Percentiles rank a stretch among this genome's conserved stretches.
Conservation (phyloP, 495 filamentous ascomycete genomes). For the Polyplosphaeria fusca region DNA sequence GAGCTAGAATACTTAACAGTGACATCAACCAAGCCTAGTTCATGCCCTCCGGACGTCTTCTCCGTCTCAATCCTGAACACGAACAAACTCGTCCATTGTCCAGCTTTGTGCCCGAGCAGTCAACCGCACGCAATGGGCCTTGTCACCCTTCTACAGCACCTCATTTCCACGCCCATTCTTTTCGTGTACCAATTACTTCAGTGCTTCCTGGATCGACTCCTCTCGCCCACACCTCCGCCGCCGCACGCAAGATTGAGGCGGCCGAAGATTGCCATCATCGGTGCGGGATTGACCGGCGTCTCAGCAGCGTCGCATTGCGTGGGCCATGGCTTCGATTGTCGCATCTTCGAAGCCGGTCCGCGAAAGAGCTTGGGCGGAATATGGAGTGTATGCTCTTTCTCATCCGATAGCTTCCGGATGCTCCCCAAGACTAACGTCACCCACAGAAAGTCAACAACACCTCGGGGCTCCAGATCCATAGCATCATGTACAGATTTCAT, state of each 20-base stretch:
- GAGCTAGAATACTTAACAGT: not conserved
- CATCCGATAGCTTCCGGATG: slow-evolving; percentile 1
- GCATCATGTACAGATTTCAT: slow-evolving; percentile 85
- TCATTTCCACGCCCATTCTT: slow-evolving; percentile 44
- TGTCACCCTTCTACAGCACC: slow-evolving; percentile 1
- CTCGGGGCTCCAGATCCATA: slow-evolving; percentile 77
- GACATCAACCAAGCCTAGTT: too few relatives aligned
- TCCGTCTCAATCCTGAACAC: not conserved
- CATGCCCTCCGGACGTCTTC: too few relatives aligned
- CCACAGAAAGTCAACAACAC: slow-evolving; percentile 74
- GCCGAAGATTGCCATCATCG: slow-evolving; percentile 76
- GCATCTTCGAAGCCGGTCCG: slow-evolving; percentile 69
- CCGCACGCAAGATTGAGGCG: slow-evolving; percentile 51
- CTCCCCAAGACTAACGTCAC: not conserved
- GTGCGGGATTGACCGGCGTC: slow-evolving; percentile 77
- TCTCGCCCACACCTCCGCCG: slow-evolving; percentile 66
- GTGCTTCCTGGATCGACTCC: slow-evolving; percentile 60
- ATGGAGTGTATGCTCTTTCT: slow-evolving; percentile 64
- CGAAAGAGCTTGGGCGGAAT: slow-evolving; percentile 70
- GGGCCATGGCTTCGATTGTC: slow-evolving; percentile 80
- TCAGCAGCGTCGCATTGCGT: slow-evolving; percentile 81
- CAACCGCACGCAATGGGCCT: slow-evolving; percentile 12
- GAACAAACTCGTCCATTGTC: too few relatives aligned
- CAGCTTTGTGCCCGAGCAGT: too few relatives aligned
- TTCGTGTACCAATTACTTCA: slow-evolving; percentile 67